Evolutionary conservation across 2,329 filamentous ascomycete genomes (phyloP).

Genomic region (Scorias spongiosa): DNA sequence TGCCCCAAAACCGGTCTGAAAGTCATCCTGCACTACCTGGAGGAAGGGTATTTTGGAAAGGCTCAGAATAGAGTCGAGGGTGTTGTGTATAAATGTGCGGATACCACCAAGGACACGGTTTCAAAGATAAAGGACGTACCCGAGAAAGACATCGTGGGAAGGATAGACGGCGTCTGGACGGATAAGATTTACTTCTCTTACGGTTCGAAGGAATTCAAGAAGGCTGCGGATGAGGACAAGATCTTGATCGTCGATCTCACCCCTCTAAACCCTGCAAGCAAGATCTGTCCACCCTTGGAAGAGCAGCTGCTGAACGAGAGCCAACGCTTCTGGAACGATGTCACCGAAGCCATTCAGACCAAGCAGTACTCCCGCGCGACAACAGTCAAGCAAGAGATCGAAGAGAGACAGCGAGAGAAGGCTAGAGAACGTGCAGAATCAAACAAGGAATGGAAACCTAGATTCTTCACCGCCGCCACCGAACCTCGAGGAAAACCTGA

Average conservation of each 20-base stretch:
- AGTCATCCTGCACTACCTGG: slow-evolving; percentile 79
- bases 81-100: slow-evolving; percentile 69
- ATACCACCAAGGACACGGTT: slow-evolving; percentile 71
- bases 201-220: slow-evolving; percentile 29
- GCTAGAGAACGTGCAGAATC: slow-evolving; percentile 62
- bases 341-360: slow-evolving; percentile 69
- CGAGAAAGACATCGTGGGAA: slow-evolving; percentile 66
- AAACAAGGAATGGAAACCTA: slow-evolving; percentile 61
- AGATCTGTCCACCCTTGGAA: slow-evolving; percentile 62
- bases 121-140: slow-evolving; percentile 71
- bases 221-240: slow-evolving; percentile 37
- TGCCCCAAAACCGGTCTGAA: slow-evolving; percentile 86
- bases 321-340: slow-evolving; percentile 69
- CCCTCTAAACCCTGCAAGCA: slow-evolving; percentile 67
- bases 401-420: slow-evolving; percentile 76
- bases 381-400: slow-evolving; percentile 73
- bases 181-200: slow-evolving; percentile 48
- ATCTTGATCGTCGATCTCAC: slow-evolving; percentile 71
- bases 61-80: slow-evolving; percentile 85
- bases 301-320: slow-evolving; percentile 81
- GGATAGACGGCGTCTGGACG: slow-evolving; percentile 78
- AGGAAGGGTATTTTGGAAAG: slow-evolving; percentile 88
- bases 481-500: slow-evolving; percentile 46
- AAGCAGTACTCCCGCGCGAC: slow-evolving; percentile 81
- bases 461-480: slow-evolving; percentile 63